Conservation (phyloP, 1,284 basidiomycete genomes). For the Cryptococcus maquisensis region DNA sequence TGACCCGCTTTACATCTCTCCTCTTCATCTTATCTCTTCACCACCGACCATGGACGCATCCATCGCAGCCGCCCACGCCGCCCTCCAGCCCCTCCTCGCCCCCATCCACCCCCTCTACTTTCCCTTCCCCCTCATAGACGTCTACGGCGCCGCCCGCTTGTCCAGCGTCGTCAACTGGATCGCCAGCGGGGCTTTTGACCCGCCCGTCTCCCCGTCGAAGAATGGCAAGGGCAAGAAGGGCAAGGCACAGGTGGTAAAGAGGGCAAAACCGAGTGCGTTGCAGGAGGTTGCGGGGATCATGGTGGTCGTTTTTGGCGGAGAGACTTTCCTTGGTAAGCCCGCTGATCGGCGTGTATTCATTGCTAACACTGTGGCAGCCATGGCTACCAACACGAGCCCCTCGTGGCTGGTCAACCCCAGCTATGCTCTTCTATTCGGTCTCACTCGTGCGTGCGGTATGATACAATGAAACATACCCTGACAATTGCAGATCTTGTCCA, state of each 20-base stretch:
- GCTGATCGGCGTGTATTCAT: background rate
- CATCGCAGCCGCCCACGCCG: background rate
- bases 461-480: background rate
- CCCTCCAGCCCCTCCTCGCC: conserved; percentile 22
- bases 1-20: background rate
- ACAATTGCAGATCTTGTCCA: conserved; percentile 32
- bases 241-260: conserved; percentile 7
- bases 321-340: conserved; percentile 45
- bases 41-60: background rate
- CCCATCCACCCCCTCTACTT: conserved; percentile 32
- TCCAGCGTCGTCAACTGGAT: conserved; percentile 42
- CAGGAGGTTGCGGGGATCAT: conserved; percentile 44
- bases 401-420: conserved; percentile 44
- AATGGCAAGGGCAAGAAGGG: conserved; percentile 13
- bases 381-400: conserved; percentile 39
- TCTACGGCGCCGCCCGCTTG: conserved; percentile 42
- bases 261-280: conserved; percentile 24
- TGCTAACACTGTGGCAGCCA: conserved; percentile 6
- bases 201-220: conserved; percentile 1
- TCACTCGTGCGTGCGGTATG: conserved; percentile 26
- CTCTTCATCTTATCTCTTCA: background rate
- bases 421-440: conserved; percentile 33
- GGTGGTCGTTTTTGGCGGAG: conserved; percentile 46
- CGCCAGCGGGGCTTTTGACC: conserved; percentile 30
- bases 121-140: conserved; percentile 39